A percentile compares a stretch with the other conserved stretches of the same genome.
Evolutionary conservation across 2,329 filamentous ascomycete genomes (phyloP).

Genomic region (Verticillium nonalfalfae): DNA sequence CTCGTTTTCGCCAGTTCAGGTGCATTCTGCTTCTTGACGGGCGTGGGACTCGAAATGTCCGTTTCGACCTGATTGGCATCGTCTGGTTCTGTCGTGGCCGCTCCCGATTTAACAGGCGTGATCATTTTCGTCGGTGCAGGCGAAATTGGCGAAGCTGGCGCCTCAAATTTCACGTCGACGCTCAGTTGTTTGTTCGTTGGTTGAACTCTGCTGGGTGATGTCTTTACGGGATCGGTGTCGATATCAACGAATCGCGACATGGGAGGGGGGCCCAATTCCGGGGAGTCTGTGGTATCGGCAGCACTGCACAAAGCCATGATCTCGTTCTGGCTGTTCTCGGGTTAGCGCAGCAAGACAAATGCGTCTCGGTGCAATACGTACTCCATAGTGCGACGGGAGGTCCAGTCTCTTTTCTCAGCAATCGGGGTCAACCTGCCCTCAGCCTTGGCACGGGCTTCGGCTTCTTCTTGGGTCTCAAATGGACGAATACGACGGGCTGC

Average conservation of each 20-base stretch:
- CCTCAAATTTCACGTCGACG: not conserved
- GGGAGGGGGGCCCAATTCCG: conserved; percentile 61
- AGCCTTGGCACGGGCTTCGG: conserved; percentile 41
- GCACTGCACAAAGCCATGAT: conserved; percentile 51
- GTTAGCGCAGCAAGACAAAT: conserved; percentile 14
- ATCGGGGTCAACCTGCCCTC: conserved; percentile 60
- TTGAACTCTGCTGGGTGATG: not conserved
- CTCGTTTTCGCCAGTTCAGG: conserved; percentile 32
- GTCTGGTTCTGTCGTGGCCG: not conserved
- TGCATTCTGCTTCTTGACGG: not conserved
- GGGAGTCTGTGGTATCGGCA: conserved; percentile 50
- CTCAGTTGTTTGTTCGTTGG: not conserved
- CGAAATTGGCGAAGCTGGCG: not conserved
- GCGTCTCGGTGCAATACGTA: conserved; percentile 29
- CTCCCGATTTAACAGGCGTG: not conserved
- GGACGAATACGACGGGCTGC: conserved; percentile 43
- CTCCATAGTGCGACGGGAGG: conserved; percentile 63
- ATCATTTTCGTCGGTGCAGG: not conserved
- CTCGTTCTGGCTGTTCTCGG: conserved; percentile 45
- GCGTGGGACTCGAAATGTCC: not conserved
- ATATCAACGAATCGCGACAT: conserved; percentile 53
- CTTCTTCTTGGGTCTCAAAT: conserved; percentile 48
- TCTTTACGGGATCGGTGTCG: conserved; percentile 38
- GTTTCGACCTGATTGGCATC: not conserved
- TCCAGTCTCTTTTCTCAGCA: conserved; percentile 58